Evolutionary conservation across 352 stramenopile species (phyloP), one percentile per base, ranked within the genome.

Genomic region (Phytophthora agathidicida): DNA sequence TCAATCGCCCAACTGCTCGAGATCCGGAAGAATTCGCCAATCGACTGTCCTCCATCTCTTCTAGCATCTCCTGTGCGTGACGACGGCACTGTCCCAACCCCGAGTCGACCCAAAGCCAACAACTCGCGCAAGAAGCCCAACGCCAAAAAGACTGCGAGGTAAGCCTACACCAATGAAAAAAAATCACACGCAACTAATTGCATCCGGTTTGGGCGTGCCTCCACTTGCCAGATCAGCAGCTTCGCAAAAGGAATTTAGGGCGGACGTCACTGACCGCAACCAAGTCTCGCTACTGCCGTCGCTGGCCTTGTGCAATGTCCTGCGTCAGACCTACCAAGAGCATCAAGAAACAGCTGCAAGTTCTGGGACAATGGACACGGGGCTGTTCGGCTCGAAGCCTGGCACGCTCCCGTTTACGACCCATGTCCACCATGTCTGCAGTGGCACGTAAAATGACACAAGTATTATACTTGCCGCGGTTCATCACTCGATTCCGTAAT

Each of bases 51-150:
- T 14, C 33, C 55, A 11, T 20, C 26, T 36, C 31, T 75, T 8
- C 4, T 72, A 23, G 14, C n/a, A n/a, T 66, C 50, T 8, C 61
- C 62, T 14, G 67, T 75, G 22, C 32, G 32, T 3, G 56, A 75
- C 30, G 62, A 75, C 20, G 67, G 56, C 14, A 55, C 36, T 17
- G 11, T 17, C 11, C 24, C 20, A 1, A 36, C 41, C 22, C 9
- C 38, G 5, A 26, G 17, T 43, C 50, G 19, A 7, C 43, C 13
- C 13, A 66, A 70, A 32, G 5, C 16, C 17, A 51, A 16, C 35
- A 67, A 52, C 17, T 41, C n/a, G 7, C 55, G 50, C 8, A 70
- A 56, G 41, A 66, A 70, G 22, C 20, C 37, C 5, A 53, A 45
- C 20, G 14, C 13, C 19, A 68, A 59, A 16, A 73, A 60, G 46